Conservation (phyloP, 805 yeast genomes). For the Starmera quercuum region DNA sequence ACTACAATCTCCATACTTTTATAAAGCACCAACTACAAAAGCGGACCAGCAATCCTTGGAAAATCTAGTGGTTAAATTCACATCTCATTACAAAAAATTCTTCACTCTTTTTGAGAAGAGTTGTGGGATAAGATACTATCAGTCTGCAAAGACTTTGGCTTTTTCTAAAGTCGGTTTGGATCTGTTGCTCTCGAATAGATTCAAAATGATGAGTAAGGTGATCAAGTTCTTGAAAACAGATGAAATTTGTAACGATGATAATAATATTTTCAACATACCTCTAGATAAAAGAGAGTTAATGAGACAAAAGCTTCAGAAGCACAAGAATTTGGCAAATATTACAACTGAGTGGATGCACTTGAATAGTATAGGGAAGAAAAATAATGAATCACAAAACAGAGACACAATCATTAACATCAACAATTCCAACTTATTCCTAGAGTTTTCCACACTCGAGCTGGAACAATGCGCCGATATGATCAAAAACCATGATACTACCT, state of each 20-base stretch:
- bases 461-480: not conserved
- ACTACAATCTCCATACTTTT: constrained; percentile 1
- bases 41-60: constrained; percentile 1
- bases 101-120: constrained; percentile 4
- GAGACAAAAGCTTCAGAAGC: constrained; percentile 5
- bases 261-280: not conserved
- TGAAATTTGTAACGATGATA: constrained; percentile 3
- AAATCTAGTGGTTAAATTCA: constrained; percentile 1
- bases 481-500: too few relatives aligned
- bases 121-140: constrained; percentile 9
- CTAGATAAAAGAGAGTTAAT: constrained; percentile 5
- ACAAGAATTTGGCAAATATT: constrained; percentile 7
- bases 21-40: not conserved
- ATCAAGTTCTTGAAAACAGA: constrained; percentile 11
- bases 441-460: not conserved
- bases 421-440: constrained; percentile 3
- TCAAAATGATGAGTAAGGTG: constrained; percentile 10
- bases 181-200: constrained; percentile 6
- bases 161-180: constrained; percentile 4
- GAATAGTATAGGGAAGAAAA: not conserved
- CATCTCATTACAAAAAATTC: constrained; percentile 3
- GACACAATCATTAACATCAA: constrained; percentile 9
- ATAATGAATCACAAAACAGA: constrained; percentile 1
- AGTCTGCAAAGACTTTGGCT: constrained; percentile 6
- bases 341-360: constrained; percentile 12